phyloP scores from a whole-genome alignment of 2,329 filamentous ascomycete species.

The Trichoderma afroharzianum region DNA sequence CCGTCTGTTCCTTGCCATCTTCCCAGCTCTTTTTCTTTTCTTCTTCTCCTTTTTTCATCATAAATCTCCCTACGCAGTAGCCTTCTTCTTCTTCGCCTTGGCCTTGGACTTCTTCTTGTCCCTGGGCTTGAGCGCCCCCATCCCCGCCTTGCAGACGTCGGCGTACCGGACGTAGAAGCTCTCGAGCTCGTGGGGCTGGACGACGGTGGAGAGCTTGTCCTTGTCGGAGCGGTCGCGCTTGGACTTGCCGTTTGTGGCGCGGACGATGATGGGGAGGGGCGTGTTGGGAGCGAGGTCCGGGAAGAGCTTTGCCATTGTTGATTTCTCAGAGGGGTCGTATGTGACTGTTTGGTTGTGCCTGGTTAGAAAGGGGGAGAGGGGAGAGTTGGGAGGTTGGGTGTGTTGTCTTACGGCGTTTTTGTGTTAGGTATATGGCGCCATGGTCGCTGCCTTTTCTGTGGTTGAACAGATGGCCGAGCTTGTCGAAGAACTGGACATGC shows the following conservation, averaged over 20 bases:
- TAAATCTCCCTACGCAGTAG: slow-evolving; percentile 23
- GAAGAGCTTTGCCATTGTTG: slow-evolving; percentile 47
- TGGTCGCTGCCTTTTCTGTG: slow-evolving; percentile 64
- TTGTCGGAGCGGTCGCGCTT: slow-evolving; percentile 55
- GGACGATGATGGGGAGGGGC: slow-evolving; percentile 71
- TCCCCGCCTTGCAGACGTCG: slow-evolving; percentile 84
- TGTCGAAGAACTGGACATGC: slow-evolving; percentile 65
- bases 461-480: slow-evolving; percentile 65
- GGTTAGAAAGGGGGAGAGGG: neutral
- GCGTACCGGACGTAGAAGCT: slow-evolving; percentile 81
- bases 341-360: slow-evolving; percentile 34
- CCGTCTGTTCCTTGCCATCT: neutral
- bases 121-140: slow-evolving; percentile 86
- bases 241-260: slow-evolving; percentile 76
- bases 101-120: slow-evolving; percentile 74
- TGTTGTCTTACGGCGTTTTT: slow-evolving; percentile 63
- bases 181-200: slow-evolving; percentile 71
- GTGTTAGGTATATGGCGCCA: slow-evolving; percentile 69
- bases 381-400: neutral
- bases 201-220: slow-evolving; percentile 78
- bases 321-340: slow-evolving; percentile 40
- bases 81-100: slow-evolving; percentile 70
- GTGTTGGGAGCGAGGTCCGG: slow-evolving; percentile 57
- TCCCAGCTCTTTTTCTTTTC: neutral
- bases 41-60: neutral